A percentile compares a stretch with the other conserved stretches of the same genome.
Evolutionary conservation across 495 filamentous ascomycete genomes (phyloP).

Genomic region (Xanthoparmelia taractica): DNA sequence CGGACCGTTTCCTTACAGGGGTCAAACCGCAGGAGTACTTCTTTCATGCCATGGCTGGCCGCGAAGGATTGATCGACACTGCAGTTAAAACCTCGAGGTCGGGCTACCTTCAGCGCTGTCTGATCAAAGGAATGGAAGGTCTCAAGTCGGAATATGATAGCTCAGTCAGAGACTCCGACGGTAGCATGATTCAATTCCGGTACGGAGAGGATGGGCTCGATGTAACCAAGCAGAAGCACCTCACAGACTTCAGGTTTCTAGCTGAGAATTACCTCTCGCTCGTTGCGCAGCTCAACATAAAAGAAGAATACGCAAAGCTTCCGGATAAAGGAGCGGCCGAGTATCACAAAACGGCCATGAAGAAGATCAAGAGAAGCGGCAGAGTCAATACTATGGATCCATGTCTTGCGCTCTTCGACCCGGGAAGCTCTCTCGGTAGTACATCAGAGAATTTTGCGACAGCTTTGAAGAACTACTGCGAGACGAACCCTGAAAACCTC

Average conservation of each 20-base stretch:
- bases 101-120: constrained; percentile 92
- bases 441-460: constrained; percentile 82
- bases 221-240: constrained; percentile 86
- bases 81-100: constrained; percentile 97
- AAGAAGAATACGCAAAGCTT: constrained; percentile 42
- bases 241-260: constrained; percentile 84
- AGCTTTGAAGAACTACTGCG: constrained; percentile 60
- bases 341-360: constrained; percentile 70
- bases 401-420: constrained; percentile 62
- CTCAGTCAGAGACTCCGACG: constrained; percentile 88
- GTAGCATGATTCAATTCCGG: constrained; percentile 86
- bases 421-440: constrained; percentile 68
- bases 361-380: constrained; percentile 63
- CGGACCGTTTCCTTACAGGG: constrained; percentile 94
- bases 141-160: constrained; percentile 85
- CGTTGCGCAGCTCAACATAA: constrained; percentile 45
- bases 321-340: constrained; percentile 42
- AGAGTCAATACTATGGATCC: constrained; percentile 66
- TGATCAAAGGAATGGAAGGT: constrained; percentile 99
- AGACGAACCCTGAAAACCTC: constrained; percentile 64
- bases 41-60: constrained; percentile 99
- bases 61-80: constrained; percentile 98
- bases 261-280: constrained; percentile 64
- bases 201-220: constrained; percentile 97
- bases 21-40: constrained; percentile 97